Conservation (phyloP, 768 basidiomycete genomes). For the Lyophyllum shimeji region DNA sequence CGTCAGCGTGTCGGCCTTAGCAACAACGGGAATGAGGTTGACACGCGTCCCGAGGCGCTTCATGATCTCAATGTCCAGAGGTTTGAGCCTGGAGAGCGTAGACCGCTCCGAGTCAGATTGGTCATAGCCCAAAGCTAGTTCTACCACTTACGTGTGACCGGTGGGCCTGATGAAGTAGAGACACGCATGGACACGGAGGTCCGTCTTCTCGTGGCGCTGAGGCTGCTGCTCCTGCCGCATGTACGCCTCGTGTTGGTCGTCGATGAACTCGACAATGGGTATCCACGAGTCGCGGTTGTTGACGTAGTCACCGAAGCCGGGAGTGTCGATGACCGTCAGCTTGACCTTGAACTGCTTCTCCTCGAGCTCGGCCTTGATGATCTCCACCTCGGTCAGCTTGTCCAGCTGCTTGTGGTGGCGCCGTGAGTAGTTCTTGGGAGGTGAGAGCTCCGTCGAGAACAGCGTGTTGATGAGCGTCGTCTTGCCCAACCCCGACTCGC, state of each 20-base stretch:
- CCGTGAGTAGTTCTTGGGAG: conserved; percentile 84
- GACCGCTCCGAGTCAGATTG: background rate
- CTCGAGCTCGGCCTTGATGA: conserved; percentile 99
- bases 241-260: conserved; percentile 93
- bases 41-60: conserved; percentile 97
- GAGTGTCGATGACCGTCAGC: conserved; percentile 97
- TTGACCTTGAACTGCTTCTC: conserved; percentile 99
- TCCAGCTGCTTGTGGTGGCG: conserved; percentile 96
- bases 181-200: conserved; percentile 95
- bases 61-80: conserved; percentile 99
- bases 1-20: conserved; percentile 97
- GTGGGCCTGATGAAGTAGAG: conserved; percentile 96
- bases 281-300: conserved; percentile 99
- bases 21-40: conserved; percentile 96
- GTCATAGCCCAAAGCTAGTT: background rate
- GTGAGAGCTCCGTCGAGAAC: conserved; percentile 95
- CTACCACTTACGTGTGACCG: conserved; percentile 82
- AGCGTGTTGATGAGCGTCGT: conserved; percentile 98
- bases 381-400: conserved; percentile 98
- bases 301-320: conserved; percentile 99
- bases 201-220: conserved; percentile 90
- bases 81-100: conserved; percentile 67
- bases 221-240: conserved; percentile 99
- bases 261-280: conserved; percentile 98
- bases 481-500: conserved; percentile 97